These are phyloP conservation scores for Raddia guianensis DNA, from an alignment of 176 grass and related monocot species.

Conservation along the genomic window DNA sequence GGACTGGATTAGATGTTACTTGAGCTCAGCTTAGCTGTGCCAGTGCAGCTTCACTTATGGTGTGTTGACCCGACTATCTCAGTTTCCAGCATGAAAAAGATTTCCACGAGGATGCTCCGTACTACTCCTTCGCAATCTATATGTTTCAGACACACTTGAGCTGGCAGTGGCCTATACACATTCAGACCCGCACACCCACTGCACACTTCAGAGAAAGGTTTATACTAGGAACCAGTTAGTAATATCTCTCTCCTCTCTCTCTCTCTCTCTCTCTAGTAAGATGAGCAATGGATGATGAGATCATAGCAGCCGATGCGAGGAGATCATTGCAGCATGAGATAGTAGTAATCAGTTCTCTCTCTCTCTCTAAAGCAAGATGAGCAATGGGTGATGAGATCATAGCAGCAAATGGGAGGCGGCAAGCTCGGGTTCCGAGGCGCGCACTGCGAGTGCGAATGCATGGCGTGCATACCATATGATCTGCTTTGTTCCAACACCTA, in stretches of 20 bases:
- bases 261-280: background rate
- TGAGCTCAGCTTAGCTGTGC: background rate
- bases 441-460: background rate
- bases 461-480: background rate
- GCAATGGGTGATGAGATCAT: background rate
- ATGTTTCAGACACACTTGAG: background rate
- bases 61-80: background rate
- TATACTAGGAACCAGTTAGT: background rate
- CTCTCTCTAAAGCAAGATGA: background rate
- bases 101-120: background rate
- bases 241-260: background rate
- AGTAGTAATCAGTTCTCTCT: background rate
- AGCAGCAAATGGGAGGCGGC: background rate
- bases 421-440: constrained; percentile 38
- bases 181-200: constrained; percentile 26
- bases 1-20: background rate
- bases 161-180: background rate
- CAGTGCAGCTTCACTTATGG: background rate
- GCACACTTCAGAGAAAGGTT: background rate
- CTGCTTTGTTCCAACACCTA: background rate
- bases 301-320: too few species aligned
- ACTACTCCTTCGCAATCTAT: background rate
- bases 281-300: too few species aligned
- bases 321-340: background rate
- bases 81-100: background rate